Evolutionary conservation across 139 green algal genomes (phyloP), one percentile per base, ranked within the genome.

Genomic region (Trebouxia sp.): DNA sequence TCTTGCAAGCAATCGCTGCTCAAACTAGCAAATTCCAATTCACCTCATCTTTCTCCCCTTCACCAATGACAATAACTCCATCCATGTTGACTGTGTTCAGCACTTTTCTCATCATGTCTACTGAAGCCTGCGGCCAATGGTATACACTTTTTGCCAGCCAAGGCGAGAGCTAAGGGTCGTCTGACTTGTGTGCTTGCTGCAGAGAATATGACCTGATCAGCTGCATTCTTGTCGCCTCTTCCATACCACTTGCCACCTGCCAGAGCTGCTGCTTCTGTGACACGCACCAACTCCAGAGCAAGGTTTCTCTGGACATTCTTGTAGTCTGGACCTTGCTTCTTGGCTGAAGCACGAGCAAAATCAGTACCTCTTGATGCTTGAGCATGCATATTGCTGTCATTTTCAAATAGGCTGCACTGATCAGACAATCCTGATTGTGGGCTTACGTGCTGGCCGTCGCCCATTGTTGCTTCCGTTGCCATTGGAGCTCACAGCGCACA

Each of bases 81-180:
- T 94, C 86, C 89, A 96, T 94, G 9, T 82, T 56, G 6, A 89
- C 78, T 26, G 58, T 89, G 84, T 88, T 90, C 26, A 97, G 85
- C 50, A 94, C 89, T 74, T 92, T 89, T 41, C 93, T 82, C 93
- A 97, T 97, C 87, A 91, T 92, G 82, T 96, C 92, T 30, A 97
- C 93, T 15, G 92, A 91, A 37, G 92, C 91, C 86, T 93, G 83
- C 32, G 39, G 12, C 26, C 42, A 62, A 0, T 39, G 24, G 3
- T 43, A 42, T 26, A 41, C 8, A 3, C 42, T 56, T 35, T 39
- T 24, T 37, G 39, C 14, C 53, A 10, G 6, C 14, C 12, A n/a
- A 26, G 38, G 5, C 69, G 37, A 55, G 11, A 56, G 37, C 39
- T 0, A 22, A 1, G 32, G 14, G 1, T 24, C 9, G 8, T 0